Percentiles rank a stretch among this genome's conserved stretches.
Conservation (phyloP, 495 filamentous ascomycete genomes). For the Podospora appendiculata region DNA sequence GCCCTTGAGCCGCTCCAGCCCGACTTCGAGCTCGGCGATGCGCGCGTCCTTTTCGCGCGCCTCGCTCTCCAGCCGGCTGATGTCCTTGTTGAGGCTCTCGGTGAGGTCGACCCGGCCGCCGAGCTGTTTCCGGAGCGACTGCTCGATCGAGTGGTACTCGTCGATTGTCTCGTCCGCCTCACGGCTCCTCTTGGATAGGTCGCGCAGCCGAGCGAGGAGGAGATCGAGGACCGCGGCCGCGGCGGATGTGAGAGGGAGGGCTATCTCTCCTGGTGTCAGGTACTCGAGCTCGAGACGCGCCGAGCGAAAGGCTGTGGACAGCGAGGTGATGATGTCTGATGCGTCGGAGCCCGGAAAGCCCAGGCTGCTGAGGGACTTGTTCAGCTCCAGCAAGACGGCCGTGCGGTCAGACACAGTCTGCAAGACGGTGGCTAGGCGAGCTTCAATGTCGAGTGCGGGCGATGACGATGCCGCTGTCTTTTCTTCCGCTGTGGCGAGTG, state of each 20-base stretch:
- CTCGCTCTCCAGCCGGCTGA: constrained; percentile 36
- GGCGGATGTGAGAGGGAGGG: constrained; percentile 35
- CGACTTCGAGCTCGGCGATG: constrained; percentile 48
- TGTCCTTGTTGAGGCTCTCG: constrained; percentile 32
- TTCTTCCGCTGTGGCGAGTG: neutral
- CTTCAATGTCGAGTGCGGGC: constrained; percentile 20
- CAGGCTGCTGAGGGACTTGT: constrained; percentile 33
- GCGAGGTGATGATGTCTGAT: constrained; percentile 42
- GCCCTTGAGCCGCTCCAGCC: constrained; percentile 50
- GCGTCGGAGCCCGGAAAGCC: constrained; percentile 47
- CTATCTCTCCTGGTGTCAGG: constrained; percentile 54
- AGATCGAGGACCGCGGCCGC: constrained; percentile 40
- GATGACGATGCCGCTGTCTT: neutral
- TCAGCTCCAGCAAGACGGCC: constrained; percentile 25
- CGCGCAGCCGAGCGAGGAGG: constrained; percentile 32
- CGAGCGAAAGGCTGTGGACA: constrained; percentile 50
- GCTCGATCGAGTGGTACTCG: constrained; percentile 43
- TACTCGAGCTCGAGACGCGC: constrained; percentile 62
- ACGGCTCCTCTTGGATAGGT: constrained; percentile 36
- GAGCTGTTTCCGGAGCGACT: constrained; percentile 40
- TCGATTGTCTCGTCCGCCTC: constrained; percentile 50
- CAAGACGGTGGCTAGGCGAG: constrained; percentile 23
- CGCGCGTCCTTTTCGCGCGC: constrained; percentile 28
- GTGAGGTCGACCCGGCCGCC: constrained; percentile 32
- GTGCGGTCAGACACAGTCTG: constrained; percentile 32